Conservation (phyloP, 2,329 filamentous ascomycete species). For the Dryadomyces sulphureus region DNA sequence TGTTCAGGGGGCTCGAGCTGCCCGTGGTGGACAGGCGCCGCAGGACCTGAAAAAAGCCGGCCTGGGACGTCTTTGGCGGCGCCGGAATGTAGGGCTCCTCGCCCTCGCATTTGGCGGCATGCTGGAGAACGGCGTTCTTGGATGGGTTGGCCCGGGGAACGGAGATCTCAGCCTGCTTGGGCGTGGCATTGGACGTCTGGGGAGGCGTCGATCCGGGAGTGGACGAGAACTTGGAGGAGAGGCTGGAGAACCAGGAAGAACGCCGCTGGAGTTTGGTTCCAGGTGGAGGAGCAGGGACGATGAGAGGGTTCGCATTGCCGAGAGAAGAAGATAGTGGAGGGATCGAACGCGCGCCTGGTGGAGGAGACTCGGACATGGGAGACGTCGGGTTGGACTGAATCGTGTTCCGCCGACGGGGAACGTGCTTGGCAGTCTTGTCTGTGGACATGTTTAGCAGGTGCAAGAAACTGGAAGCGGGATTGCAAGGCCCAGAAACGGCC, state of each 20-base stretch:
- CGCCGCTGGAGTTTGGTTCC: conserved; percentile 28
- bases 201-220: conserved; percentile 17
- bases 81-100: conserved; percentile 58
- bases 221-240: conserved; percentile 83
- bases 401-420: conserved; percentile 14
- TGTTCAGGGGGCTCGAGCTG: conserved; percentile 28
- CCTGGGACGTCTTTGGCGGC: conserved; percentile 52
- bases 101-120: conserved; percentile 38
- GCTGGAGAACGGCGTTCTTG: conserved; percentile 45
- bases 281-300: neutral
- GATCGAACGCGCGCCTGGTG: neutral
- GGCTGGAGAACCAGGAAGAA: conserved; percentile 83
- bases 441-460: neutral
- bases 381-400: conserved; percentile 11
- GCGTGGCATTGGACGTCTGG: conserved; percentile 19
- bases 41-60: conserved; percentile 69
- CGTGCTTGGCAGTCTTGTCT: conserved; percentile 16
- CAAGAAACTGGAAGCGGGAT: too few relatives aligned
- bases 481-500: too few relatives aligned
- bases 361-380: neutral
- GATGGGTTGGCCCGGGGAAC: conserved; percentile 33
- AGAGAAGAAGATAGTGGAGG: conserved; percentile 1
- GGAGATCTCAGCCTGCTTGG: conserved; percentile 26
- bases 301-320: neutral
- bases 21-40: conserved; percentile 57